phyloP scores from a whole-genome alignment of 2,329 filamentous ascomycete species.

The Fusarium sp. region DNA sequence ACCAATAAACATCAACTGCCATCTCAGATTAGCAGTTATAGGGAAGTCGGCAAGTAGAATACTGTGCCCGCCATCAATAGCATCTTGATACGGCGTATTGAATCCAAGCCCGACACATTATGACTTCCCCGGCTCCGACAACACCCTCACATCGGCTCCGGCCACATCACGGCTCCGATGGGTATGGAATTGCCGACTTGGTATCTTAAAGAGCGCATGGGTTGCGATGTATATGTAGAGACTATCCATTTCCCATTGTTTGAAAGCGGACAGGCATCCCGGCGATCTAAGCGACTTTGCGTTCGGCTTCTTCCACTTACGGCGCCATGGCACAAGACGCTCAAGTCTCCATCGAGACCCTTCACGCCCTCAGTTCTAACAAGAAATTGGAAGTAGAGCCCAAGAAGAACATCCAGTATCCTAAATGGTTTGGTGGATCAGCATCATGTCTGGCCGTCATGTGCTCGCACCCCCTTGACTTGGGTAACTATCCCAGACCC shows the following conservation, averaged over 20 bases:
- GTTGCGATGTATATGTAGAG: neutral
- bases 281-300: no score
- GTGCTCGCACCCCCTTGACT: constrained; percentile 30
- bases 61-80: neutral
- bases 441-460: constrained; percentile 34
- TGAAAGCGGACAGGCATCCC: neutral
- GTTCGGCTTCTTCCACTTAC: neutral
- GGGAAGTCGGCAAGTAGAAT: neutral
- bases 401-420: constrained; percentile 15
- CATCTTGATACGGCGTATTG: neutral
- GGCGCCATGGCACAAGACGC: neutral
- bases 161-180: neutral
- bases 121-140: neutral
- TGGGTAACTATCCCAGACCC: constrained; percentile 3
- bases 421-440: constrained; percentile 33
- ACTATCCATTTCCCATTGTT: neutral
- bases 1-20: neutral
- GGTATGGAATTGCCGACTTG: constrained; percentile 3
- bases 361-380: neutral
- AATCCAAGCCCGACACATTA: neutral
- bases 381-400: neutral
- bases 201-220: neutral
- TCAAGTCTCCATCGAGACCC: neutral
- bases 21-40: neutral
- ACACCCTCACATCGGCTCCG: neutral